phyloP scores from a whole-genome alignment of 2,329 filamentous ascomycete genomes.

The Venturia nashicola region DNA sequence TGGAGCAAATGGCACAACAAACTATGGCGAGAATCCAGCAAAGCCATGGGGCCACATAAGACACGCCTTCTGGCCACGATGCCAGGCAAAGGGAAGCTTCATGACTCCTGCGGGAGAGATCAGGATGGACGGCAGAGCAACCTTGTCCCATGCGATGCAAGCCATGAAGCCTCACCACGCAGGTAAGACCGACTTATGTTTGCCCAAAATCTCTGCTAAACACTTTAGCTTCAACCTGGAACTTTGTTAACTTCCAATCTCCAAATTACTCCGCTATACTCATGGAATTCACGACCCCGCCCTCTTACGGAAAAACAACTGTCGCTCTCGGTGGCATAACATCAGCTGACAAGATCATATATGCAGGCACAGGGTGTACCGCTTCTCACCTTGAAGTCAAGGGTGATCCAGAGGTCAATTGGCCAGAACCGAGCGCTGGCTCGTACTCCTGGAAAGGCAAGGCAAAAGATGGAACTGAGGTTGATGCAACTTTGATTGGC shows the following conservation, averaged over 20 bases:
- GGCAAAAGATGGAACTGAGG: slow-evolving; percentile 60
- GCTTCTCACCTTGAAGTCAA: slow-evolving; percentile 58
- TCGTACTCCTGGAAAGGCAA: slow-evolving; percentile 70
- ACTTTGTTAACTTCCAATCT: slow-evolving; percentile 84
- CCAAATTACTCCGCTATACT: slow-evolving; percentile 75
- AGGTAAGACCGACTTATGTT: slow-evolving; percentile 32
- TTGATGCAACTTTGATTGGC: slow-evolving; percentile 59
- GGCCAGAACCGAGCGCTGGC: slow-evolving; percentile 72
- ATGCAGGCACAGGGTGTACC: slow-evolving; percentile 52
- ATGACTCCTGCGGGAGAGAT: slow-evolving; percentile 70
- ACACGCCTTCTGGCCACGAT: slow-evolving; percentile 91
- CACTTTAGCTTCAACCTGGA: slow-evolving; percentile 65
- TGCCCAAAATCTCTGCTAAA: background rate
- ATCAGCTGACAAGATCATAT: slow-evolving; percentile 69
- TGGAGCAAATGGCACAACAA: slow-evolving; percentile 71
- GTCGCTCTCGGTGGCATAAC: slow-evolving; percentile 75
- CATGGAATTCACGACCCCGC: slow-evolving; percentile 93
- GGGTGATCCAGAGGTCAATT: slow-evolving; percentile 66
- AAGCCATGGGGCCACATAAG: slow-evolving; percentile 89
- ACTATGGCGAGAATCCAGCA: slow-evolving; percentile 73
- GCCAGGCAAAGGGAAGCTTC: slow-evolving; percentile 69
- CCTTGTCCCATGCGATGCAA: slow-evolving; percentile 79
- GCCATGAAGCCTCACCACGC: slow-evolving; percentile 99
- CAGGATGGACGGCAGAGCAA: slow-evolving; percentile 66
- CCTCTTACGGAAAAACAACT: slow-evolving; percentile 76